These are phyloP conservation scores for Candida nitratophila DNA, from an alignment of 805 yeast species.

Conservation along the genomic window DNA sequence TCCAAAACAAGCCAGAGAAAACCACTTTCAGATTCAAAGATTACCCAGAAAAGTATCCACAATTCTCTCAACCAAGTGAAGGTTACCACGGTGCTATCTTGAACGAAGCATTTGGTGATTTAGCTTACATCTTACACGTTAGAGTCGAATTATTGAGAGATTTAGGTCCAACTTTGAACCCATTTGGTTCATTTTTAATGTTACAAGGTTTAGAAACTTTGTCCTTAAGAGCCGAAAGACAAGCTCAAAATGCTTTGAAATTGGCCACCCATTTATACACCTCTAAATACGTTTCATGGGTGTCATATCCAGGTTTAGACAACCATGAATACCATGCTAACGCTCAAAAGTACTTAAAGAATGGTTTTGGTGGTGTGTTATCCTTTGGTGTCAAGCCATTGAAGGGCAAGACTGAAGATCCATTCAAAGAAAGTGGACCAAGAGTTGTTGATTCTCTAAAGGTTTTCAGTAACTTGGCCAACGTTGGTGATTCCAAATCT, in stretches of 20 bases:
- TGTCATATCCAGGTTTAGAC: conserved; percentile 85
- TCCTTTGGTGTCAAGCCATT: conserved; percentile 82
- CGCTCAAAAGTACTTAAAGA: conserved; percentile 74
- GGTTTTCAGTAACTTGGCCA: conserved; percentile 88
- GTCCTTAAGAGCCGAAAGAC: conserved; percentile 91
- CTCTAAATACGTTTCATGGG: conserved; percentile 71
- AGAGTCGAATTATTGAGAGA: conserved; percentile 87
- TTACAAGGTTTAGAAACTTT: conserved; percentile 92
- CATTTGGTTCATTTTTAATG: conserved; percentile 80
- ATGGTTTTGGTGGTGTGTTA: conserved; percentile 82
- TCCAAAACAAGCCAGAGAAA: conserved; percentile 42
- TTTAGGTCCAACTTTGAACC: conserved; percentile 83
- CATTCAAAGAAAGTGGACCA: conserved; percentile 73
- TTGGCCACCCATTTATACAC: conserved; percentile 72
- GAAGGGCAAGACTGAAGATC: conserved; percentile 39
- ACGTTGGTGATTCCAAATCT: conserved; percentile 95
- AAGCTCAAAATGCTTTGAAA: conserved; percentile 71
- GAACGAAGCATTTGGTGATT: conserved; percentile 73
- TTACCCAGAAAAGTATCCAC: conserved; percentile 84
- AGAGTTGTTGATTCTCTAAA: conserved; percentile 77
- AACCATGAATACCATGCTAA: conserved; percentile 71
- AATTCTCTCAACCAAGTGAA: conserved; percentile 82
- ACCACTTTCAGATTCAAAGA: conserved; percentile 90
- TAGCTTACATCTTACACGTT: conserved; percentile 72
- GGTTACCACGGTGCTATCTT: conserved; percentile 88